phyloP scores from a whole-genome alignment of 2,329 filamentous ascomycete species.

The Aspergillus neoniger region DNA sequence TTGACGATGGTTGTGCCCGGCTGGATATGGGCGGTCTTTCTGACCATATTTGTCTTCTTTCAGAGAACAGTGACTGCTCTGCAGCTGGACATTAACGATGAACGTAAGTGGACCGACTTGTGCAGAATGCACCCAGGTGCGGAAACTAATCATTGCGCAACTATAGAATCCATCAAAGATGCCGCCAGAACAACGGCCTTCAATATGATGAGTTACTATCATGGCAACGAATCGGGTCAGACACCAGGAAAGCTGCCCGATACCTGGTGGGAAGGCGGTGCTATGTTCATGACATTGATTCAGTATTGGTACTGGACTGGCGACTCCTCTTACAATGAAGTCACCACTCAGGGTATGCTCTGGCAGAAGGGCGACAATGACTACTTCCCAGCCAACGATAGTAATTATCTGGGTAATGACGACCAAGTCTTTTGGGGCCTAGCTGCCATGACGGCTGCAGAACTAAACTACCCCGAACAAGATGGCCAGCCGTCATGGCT shows the following conservation, averaged over 20 bases:
- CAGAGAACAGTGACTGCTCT: constrained; percentile 17
- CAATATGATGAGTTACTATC: constrained; percentile 44
- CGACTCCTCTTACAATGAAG: constrained; percentile 69
- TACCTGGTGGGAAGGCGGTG: constrained; percentile 68
- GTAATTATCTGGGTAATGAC: constrained; percentile 53
- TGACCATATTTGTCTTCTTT: constrained; percentile 14
- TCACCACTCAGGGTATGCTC: constrained; percentile 68
- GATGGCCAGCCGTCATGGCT: constrained; percentile 71
- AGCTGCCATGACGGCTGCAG: constrained; percentile 75
- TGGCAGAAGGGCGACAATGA: constrained; percentile 74
- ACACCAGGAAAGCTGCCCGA: constrained; percentile 44
- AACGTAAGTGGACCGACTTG: constrained; percentile 13
- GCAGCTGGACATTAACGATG: constrained; percentile 25
- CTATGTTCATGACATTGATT: constrained; percentile 69
- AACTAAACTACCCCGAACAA: constrained; percentile 73
- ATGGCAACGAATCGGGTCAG: constrained; percentile 39
- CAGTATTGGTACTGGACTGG: constrained; percentile 86
- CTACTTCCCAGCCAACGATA: constrained; percentile 69
- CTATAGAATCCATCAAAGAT: constrained; percentile 35
- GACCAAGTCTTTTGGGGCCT: constrained; percentile 81
- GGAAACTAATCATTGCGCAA: constrained; percentile 1
- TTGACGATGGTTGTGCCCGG: constrained; percentile 7
- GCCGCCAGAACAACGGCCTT: constrained; percentile 39
- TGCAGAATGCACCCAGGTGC: background rate
- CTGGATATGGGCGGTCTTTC: constrained; percentile 11